A percentile compares a stretch with the other conserved stretches of the same genome.
Evolutionary conservation across 805 yeast genomes (phyloP).

Genomic region (Wickerhamomyces strasburgensis): DNA sequence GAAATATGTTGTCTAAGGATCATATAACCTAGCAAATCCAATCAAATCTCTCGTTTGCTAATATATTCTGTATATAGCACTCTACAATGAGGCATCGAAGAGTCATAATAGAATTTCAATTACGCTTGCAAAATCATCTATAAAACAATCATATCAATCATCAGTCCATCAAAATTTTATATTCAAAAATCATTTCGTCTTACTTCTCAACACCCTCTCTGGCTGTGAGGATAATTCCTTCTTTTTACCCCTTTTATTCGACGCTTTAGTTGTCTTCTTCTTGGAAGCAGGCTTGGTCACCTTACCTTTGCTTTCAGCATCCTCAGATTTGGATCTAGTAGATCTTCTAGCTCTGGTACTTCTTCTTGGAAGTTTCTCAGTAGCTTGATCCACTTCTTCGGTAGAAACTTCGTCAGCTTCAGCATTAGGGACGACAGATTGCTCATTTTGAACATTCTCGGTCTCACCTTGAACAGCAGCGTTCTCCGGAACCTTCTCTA

Average conservation of each 20-base stretch:
- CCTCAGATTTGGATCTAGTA: background rate
- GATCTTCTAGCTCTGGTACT: background rate
- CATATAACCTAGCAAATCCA: background rate
- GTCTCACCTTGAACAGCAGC: too few relatives aligned
- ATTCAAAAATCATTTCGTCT: constrained; percentile 9
- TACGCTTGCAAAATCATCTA: background rate
- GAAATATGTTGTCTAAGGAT: constrained; percentile 41
- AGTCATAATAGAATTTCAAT: too few relatives aligned
- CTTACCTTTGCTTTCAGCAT: constrained; percentile 4
- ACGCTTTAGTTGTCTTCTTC: constrained; percentile 8
- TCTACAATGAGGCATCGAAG: too few relatives aligned
- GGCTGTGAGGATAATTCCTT: background rate
- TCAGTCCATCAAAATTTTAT: too few relatives aligned
- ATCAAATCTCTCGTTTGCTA: too few relatives aligned
- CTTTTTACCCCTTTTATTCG: constrained; percentile 13
- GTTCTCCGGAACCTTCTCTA: background rate
- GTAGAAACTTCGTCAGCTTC: constrained; percentile 1
- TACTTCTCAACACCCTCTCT: constrained; percentile 11
- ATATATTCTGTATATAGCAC: too few relatives aligned
- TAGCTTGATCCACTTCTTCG: background rate
- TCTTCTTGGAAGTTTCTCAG: background rate
- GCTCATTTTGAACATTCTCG: background rate
- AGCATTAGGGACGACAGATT: background rate
- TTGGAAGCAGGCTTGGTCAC: constrained; percentile 3
- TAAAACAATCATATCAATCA: too few relatives aligned